Conservation (phyloP, 176 grass and related monocot genomes). For the Bolboschoenus planiculmis region DNA sequence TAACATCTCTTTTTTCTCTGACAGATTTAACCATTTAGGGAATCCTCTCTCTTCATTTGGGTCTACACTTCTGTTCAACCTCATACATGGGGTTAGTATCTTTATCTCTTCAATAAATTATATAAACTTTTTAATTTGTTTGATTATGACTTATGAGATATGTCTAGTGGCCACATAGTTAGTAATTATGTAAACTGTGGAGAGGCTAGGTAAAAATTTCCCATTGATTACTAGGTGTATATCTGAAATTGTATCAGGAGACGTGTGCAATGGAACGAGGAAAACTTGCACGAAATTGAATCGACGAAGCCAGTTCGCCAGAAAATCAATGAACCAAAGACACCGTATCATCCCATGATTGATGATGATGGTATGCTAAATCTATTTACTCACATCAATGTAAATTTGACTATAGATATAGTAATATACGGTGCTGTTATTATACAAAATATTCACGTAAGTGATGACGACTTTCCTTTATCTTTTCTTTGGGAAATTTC, state of each 20-base stretch:
- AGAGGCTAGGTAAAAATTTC: not conserved
- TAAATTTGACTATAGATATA: slow-evolving; percentile 8
- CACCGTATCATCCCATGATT: slow-evolving; percentile 89
- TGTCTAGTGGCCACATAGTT: not conserved
- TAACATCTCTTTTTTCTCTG: not conserved
- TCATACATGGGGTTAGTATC: slow-evolving; percentile 24
- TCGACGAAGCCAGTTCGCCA: slow-evolving; percentile 89
- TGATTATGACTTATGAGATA: not conserved
- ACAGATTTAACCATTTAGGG: not conserved
- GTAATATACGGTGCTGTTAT: not conserved
- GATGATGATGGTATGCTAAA: slow-evolving; percentile 65
- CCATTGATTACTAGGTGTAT: not conserved
- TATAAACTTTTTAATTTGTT: not conserved
- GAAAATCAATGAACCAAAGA: slow-evolving; percentile 97
- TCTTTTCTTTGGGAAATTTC: not conserved
- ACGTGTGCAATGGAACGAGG: slow-evolving; percentile 81
- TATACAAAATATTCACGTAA: not conserved
- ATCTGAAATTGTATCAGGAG: slow-evolving; percentile 26
- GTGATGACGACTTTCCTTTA: not conserved
- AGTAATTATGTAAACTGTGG: not conserved
- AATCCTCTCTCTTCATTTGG: not conserved
- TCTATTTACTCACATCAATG: not conserved
- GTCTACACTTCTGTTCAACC: not conserved
- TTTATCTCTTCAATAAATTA: not conserved
- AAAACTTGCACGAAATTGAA: slow-evolving; percentile 92